phyloP scores from a whole-genome alignment of 129 eudicot genomes.

The Flaveria sonorensis region DNA sequence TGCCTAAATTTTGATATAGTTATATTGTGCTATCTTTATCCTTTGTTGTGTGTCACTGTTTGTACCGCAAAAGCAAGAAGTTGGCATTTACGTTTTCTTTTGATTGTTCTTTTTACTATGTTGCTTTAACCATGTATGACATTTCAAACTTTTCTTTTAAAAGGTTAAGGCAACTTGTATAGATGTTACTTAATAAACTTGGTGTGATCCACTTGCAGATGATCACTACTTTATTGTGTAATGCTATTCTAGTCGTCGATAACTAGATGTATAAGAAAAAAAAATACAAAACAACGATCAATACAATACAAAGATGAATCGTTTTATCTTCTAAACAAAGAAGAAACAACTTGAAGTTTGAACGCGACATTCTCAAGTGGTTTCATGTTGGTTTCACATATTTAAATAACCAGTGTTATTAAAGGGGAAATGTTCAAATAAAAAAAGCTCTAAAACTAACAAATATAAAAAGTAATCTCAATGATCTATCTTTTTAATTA shows the following conservation, averaged over 20 bases:
- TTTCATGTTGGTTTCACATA: too few species aligned
- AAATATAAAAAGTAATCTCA: too few species aligned
- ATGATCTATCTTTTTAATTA: too few species aligned
- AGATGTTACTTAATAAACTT: background rate
- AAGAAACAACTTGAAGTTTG: background rate
- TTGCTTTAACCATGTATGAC: background rate
- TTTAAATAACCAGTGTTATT: too few species aligned
- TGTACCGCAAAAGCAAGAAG: background rate
- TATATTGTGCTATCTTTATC: background rate
- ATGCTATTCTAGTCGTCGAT: background rate
- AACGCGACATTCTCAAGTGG: too few species aligned
- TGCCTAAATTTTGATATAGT: background rate
- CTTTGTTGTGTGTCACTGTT: slow-evolving; percentile 1
- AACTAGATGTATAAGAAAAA: background rate
- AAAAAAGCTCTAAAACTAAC: too few species aligned
- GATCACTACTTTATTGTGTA: background rate
- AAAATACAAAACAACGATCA: background rate
- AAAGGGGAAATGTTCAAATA: too few species aligned
- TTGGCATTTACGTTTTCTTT: background rate
- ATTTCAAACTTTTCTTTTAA: slow-evolving; percentile 4
- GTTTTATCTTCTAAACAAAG: background rate
- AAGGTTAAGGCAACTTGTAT: background rate
- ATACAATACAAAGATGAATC: too few species aligned
- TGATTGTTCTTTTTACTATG: slow-evolving; percentile 2
- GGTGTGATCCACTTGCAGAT: background rate